Evolutionary conservation across 805 yeast species (phyloP).

Genomic region (Deakozyma indianensis): DNA sequence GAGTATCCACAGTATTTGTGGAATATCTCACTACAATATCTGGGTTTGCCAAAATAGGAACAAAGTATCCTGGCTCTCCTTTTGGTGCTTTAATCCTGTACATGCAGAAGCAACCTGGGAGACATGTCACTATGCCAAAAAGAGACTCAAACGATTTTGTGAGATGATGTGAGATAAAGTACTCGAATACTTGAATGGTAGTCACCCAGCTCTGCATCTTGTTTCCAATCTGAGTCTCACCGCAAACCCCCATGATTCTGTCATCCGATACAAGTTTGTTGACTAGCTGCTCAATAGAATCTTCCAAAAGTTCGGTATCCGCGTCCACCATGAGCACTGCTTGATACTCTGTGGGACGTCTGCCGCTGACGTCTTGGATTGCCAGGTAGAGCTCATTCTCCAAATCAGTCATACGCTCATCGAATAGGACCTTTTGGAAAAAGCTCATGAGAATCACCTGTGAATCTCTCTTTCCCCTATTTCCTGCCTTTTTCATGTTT

Average conservation of each 20-base stretch:
- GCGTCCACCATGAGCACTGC: conserved; percentile 87
- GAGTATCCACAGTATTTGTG: conserved; percentile 69
- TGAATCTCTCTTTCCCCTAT: conserved; percentile 93
- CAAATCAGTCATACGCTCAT: conserved; percentile 86
- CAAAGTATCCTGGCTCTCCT: conserved; percentile 70
- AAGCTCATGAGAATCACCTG: conserved; percentile 86
- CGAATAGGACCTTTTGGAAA: conserved; percentile 73
- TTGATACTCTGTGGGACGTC: conserved; percentile 72
- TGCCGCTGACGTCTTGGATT: conserved; percentile 73
- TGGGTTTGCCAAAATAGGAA: conserved; percentile 84
- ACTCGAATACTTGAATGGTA: conserved; percentile 87
- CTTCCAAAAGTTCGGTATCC: conserved; percentile 78
- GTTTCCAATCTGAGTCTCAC: conserved; percentile 85
- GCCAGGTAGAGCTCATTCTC: conserved; percentile 64
- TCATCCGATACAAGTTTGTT: conserved; percentile 84
- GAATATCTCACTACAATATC: conserved; percentile 87
- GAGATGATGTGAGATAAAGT: conserved; percentile 87
- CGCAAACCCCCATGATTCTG: conserved; percentile 81
- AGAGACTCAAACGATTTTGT: conserved; percentile 88
- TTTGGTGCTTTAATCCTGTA: conserved; percentile 86
- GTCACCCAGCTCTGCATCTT: conserved; percentile 81
- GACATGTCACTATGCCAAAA: conserved; percentile 88
- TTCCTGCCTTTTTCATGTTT: conserved; percentile 66
- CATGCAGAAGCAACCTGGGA: conserved; percentile 93
- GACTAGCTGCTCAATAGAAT: conserved; percentile 74